These are phyloP conservation scores for Syzygium syzygioides DNA, from an alignment of 441 rosid genomes.

Conservation along the genomic window DNA sequence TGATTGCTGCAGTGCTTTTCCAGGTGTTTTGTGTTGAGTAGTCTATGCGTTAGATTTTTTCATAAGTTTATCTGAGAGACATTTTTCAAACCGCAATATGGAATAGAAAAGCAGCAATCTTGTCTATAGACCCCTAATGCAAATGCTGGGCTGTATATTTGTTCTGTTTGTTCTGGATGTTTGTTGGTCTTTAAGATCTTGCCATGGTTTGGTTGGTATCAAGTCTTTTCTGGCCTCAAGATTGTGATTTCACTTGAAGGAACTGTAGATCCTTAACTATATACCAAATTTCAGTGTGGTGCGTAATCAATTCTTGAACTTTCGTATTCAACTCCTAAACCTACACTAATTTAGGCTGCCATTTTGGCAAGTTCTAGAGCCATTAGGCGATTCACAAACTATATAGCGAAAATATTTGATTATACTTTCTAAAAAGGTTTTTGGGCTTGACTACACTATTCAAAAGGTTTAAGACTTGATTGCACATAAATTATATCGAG, in stretches of 20 bases:
- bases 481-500: neutral
- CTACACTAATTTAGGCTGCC: neutral
- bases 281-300: neutral
- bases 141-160: neutral
- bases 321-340: neutral
- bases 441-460: neutral
- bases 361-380: neutral
- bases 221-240: neutral
- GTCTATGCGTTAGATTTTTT: neutral
- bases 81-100: neutral
- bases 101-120: neutral
- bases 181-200: neutral
- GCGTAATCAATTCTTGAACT: neutral
- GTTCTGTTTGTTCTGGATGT: neutral
- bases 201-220: neutral
- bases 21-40: neutral
- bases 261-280: neutral
- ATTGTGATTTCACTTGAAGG: neutral
- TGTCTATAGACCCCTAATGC: neutral
- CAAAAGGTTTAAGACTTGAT: neutral
- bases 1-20: neutral
- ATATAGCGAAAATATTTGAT: neutral
- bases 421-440: neutral
- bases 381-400: neutral
- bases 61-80: neutral